These are phyloP conservation scores for Fusarium beomiforme DNA, from an alignment of 2,329 filamentous ascomycete genomes.

Conservation along the genomic window DNA sequence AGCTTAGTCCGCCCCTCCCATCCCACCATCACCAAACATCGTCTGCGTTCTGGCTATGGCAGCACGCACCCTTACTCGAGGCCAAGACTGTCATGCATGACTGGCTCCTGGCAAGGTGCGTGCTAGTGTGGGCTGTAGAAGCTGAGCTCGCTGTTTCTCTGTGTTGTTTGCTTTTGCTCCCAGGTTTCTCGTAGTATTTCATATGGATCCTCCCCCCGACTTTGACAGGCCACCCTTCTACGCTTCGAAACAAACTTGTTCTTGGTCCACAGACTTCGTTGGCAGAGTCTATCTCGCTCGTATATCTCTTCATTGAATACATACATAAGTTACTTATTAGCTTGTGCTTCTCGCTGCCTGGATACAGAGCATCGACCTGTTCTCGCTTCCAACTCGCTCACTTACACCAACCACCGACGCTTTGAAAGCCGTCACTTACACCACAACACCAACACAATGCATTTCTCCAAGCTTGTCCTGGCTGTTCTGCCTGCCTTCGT, in stretches of 20 bases:
- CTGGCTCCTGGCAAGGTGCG: neutral
- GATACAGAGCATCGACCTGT: slow-evolving; percentile 45
- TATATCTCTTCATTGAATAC: slow-evolving; percentile 38
- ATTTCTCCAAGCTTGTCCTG: slow-evolving; percentile 55
- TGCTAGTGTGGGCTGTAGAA: slow-evolving; percentile 14
- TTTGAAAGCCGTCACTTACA: slow-evolving; percentile 41
- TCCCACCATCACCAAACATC: slow-evolving; percentile 28
- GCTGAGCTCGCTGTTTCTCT: slow-evolving; percentile 23
- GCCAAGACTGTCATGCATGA: neutral
- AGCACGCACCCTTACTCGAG: slow-evolving; percentile 8
- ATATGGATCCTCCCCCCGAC: slow-evolving; percentile 33
- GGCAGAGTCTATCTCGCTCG: slow-evolving; percentile 60
- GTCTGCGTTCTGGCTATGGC: slow-evolving; percentile 5
- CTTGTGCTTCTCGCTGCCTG: slow-evolving; percentile 23
- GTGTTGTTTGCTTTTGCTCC: slow-evolving; percentile 30
- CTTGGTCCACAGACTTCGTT: slow-evolving; percentile 59
- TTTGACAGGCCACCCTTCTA: slow-evolving; percentile 30
- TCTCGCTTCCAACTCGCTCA: slow-evolving; percentile 23
- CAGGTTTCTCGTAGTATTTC: slow-evolving; percentile 34
- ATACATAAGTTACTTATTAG: slow-evolving; percentile 15
- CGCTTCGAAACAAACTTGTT: slow-evolving; percentile 36
- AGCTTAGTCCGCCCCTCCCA: slow-evolving; percentile 22
- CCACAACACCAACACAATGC: slow-evolving; percentile 47
- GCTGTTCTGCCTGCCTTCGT: slow-evolving; percentile 65
- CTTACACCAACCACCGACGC: slow-evolving; percentile 28